Evolutionary conservation across 495 filamentous ascomycete genomes (phyloP).

Genomic region (Copromyces sp.): DNA sequence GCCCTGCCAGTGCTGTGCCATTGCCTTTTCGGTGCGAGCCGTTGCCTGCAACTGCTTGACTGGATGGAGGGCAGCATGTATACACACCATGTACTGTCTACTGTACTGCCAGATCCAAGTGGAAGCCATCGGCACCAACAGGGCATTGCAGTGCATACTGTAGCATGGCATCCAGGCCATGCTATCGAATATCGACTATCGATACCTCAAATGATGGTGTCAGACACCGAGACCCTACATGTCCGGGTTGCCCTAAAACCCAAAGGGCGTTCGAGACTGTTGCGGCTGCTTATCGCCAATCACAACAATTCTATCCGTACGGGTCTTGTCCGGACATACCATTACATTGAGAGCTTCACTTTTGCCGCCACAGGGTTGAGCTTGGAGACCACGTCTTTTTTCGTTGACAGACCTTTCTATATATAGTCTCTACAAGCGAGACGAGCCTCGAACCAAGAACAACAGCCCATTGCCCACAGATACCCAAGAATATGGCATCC

Average conservation of each 20-base stretch:
- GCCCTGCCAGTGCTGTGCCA: not conserved
- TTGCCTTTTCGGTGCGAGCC: not conserved
- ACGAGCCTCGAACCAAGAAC: not conserved
- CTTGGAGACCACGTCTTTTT: not conserved
- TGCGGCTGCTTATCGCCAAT: not conserved
- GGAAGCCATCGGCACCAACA: not conserved
- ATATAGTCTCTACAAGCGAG: not conserved
- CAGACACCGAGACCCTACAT: not conserved
- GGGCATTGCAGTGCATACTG: not conserved
- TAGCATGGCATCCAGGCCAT: not conserved
- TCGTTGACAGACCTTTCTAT: not conserved
- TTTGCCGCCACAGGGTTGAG: not conserved
- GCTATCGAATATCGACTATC: not conserved
- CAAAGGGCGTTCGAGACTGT: not conserved
- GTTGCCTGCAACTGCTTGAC: not conserved
- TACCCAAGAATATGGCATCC: not conserved
- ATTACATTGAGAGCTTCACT: not conserved
- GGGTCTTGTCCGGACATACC: not conserved
- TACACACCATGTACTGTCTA: not conserved
- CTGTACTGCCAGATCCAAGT: not conserved
- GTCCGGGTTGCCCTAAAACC: not conserved
- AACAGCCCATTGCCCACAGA: not conserved
- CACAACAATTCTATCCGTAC: not conserved
- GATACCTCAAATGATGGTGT: not conserved
- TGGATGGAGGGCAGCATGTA: not conserved